Percentiles rank a stretch among this genome's conserved stretches.
Conservation (phyloP, 2,329 filamentous ascomycete genomes). For the Ophiostoma quercus region DNA sequence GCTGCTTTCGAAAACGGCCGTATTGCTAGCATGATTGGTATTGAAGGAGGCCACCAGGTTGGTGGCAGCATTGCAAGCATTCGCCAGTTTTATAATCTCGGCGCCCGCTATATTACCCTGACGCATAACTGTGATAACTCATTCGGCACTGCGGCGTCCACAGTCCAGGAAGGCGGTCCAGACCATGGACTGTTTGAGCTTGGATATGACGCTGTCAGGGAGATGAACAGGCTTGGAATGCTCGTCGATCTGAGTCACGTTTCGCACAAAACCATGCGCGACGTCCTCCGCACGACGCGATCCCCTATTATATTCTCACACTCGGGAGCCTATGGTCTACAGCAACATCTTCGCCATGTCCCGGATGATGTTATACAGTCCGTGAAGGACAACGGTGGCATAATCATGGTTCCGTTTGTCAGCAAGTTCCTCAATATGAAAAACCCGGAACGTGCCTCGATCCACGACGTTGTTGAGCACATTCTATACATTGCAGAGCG, state of each 20-base stretch:
- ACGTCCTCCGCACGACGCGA: background rate
- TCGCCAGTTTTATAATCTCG: conserved; percentile 25
- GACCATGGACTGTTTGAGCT: background rate
- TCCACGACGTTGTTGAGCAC: conserved; percentile 5
- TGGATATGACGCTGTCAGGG: background rate
- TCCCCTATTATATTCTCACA: background rate
- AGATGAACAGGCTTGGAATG: conserved; percentile 3
- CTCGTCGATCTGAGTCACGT: conserved; percentile 7
- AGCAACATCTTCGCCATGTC: background rate
- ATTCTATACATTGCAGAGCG: background rate
- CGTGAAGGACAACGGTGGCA: background rate
- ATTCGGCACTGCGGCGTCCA: background rate
- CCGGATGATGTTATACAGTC: background rate
- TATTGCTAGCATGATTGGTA: too few species aligned
- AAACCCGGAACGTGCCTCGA: background rate
- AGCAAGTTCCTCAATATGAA: background rate
- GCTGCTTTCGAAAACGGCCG: too few species aligned
- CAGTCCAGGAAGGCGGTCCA: background rate
- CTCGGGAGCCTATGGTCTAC: background rate
- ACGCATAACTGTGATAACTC: conserved; percentile 3
- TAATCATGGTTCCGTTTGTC: background rate
- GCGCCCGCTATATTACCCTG: background rate
- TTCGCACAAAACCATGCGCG: conserved; percentile 7
- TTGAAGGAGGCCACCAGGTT: too few species aligned
- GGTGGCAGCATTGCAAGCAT: conserved; percentile 27